Evolutionary conservation across 257 asterid species (phyloP), one percentile per base, ranked within the genome.

Genomic region (Oldenlandia corymbosa): DNA sequence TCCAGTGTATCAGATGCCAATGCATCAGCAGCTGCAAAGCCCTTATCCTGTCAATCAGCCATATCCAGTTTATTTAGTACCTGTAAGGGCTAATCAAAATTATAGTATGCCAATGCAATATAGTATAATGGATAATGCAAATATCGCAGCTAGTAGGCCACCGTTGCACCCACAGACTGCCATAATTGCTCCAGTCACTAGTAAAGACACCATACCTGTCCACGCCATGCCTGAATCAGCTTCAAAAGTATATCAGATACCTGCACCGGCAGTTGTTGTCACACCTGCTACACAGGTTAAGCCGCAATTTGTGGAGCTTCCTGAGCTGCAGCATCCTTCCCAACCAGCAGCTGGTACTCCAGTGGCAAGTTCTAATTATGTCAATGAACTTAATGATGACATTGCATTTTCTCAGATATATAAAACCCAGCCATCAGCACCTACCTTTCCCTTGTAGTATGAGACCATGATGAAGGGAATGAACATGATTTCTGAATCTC

Each of bases 361-460:
- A 45, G 73, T 42, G 56, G 66, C 70, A 24, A 56, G 77, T 63
- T 61, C 72, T 58, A 68, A 60, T 56, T 76, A 68, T 56, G 75
- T 70, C 43, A 47, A 60, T 71, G 95, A 84, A 66, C 78, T 84
- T 73, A 92, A 84, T 18, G 96, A 88, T 64, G 90, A 86, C 45
- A 73, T 88, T 67, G 88, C 84, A 37, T 88, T 84, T 76, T 83
- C 71, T 60, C 87, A 76, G 78, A 86, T 91, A 73, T 88, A 88
- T 75, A 88, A 86, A 75, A 71, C 81, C 68, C 98, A 91, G 81
- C 98, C 98, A 76, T 34, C 87, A 16, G 66, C 72, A 12, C 94
- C 92, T 49, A 39, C 75, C 41, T 69, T 88, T 77, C 65, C 87
- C 54, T 66, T 88, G 66, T 90, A 81, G 71, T 81, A 73, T 60